Percentiles rank a stretch among this genome's conserved stretches.
Conservation (phyloP, 495 filamentous ascomycete genomes). For the Penicillium ochrochloron region DNA sequence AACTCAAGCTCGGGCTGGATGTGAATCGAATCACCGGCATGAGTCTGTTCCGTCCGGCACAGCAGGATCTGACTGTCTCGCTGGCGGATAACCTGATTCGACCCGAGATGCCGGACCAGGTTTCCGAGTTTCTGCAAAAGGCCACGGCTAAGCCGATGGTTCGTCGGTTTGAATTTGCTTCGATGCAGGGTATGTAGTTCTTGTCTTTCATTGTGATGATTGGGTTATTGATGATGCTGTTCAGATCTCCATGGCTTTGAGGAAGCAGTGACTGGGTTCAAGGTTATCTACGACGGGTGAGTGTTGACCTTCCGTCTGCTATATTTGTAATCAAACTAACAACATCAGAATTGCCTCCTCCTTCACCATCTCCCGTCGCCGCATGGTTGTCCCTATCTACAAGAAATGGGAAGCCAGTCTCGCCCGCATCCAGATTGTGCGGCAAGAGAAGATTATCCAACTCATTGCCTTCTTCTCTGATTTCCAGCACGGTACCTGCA, state of each 20-base stretch:
- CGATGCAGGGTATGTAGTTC: conserved; percentile 42
- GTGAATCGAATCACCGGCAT: conserved; percentile 61
- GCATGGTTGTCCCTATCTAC: conserved; percentile 86
- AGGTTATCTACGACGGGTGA: conserved; percentile 72
- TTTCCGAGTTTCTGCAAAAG: conserved; percentile 57
- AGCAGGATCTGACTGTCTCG: conserved; percentile 70
- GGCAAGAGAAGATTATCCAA: conserved; percentile 71
- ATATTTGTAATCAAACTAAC: neutral
- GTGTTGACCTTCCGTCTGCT: conserved; percentile 13
- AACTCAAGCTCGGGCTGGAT: conserved; percentile 66
- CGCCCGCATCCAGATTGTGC: conserved; percentile 78
- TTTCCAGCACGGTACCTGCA: conserved; percentile 79
- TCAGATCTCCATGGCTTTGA: conserved; percentile 78
- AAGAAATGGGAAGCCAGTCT: conserved; percentile 84
- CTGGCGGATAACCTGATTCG: conserved; percentile 65
- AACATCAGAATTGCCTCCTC: conserved; percentile 60
- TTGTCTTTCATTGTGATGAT: neutral
- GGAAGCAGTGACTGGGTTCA: conserved; percentile 74
- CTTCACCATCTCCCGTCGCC: conserved; percentile 81
- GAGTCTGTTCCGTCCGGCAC: conserved; percentile 64
- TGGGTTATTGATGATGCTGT: conserved; percentile 36
- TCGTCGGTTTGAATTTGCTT: conserved; percentile 47
- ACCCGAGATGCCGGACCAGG: conserved; percentile 57
- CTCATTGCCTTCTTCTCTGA: conserved; percentile 79
- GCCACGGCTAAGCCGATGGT: conserved; percentile 46